A percentile compares a stretch with the other conserved stretches of the same genome.
Evolutionary conservation across 805 yeast species (phyloP).

Genomic region (Millerozyma acaciae): DNA sequence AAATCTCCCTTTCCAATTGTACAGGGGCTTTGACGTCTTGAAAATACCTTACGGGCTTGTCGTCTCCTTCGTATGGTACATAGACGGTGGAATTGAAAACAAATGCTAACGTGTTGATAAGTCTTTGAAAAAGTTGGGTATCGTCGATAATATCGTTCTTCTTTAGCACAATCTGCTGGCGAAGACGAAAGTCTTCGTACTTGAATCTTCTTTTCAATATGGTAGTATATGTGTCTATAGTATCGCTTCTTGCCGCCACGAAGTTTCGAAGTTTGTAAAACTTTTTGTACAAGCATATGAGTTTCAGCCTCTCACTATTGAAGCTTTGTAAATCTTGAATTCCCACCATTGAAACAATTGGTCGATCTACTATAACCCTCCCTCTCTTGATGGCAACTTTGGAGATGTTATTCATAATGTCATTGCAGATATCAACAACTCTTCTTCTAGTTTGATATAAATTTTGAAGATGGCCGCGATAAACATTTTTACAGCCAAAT

Average conservation of each 20-base stretch:
- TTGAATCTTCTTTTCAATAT: slow-evolving; percentile 25
- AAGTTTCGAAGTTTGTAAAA: slow-evolving; percentile 29
- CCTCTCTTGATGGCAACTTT: slow-evolving; percentile 3
- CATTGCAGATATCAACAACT: no score
- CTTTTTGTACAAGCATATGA: slow-evolving; percentile 25
- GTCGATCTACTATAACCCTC: slow-evolving; percentile 3
- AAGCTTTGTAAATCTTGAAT: slow-evolving; percentile 4
- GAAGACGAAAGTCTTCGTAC: slow-evolving; percentile 13
- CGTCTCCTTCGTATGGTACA: slow-evolving; percentile 6
- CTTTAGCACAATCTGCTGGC: slow-evolving; percentile 13
- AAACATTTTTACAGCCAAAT: slow-evolving; percentile 8
- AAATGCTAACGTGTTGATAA: slow-evolving; percentile 26
- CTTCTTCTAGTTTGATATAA: no score
- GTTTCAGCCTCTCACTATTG: slow-evolving; percentile 9
- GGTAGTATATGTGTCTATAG: slow-evolving; percentile 14
- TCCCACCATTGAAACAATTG: slow-evolving; percentile 2
- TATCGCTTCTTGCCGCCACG: slow-evolving; percentile 12
- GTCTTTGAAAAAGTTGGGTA: slow-evolving; percentile 16
- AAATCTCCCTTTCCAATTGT: slow-evolving; percentile 19
- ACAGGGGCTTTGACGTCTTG: slow-evolving; percentile 14
- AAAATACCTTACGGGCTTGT: slow-evolving; percentile 12
- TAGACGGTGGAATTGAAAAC: slow-evolving; percentile 29
- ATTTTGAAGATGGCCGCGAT: slow-evolving; percentile 2
- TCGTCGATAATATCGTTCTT: slow-evolving; percentile 5
- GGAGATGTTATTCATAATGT: slow-evolving; percentile 2